Percentiles rank a stretch among this genome's conserved stretches.
Evolutionary conservation across 2,329 filamentous ascomycete genomes (phyloP).

Genomic region (Fonsecaea pedrosoi): DNA sequence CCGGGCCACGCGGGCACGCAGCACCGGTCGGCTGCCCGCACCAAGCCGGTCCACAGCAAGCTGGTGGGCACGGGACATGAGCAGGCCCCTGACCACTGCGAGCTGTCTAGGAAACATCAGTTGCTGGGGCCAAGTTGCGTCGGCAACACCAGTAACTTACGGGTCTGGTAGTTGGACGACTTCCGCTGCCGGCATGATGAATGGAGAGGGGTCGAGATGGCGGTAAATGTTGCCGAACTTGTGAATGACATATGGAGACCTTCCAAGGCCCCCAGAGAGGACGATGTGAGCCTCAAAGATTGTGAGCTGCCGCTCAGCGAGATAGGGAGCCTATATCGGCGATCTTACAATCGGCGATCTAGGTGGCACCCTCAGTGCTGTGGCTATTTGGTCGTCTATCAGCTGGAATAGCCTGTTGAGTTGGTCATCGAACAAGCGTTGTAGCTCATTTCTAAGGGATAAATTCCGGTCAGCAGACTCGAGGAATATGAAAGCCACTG

Average conservation of each 20-base stretch:
- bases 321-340: background rate
- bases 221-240: background rate
- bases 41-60: background rate
- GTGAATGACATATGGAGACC: background rate
- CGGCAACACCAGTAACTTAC: background rate
- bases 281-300: background rate
- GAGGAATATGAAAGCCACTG: background rate
- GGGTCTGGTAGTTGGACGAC: background rate
- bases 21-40: too few species aligned
- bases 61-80: background rate
- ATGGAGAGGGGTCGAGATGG: background rate
- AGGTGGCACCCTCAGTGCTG: background rate
- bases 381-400: background rate
- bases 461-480: background rate
- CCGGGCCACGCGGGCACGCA: too few species aligned
- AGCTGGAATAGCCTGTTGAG: background rate
- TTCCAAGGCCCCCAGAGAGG: background rate
- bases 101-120: background rate
- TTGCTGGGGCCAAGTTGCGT: background rate
- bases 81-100: background rate
- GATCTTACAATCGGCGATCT: background rate
- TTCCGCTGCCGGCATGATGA: background rate
- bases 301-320: background rate
- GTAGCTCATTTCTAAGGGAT: background rate
- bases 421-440: background rate